Conservation (phyloP, 2,329 filamentous ascomycete genomes). For the Colletotrichum plurivorum region DNA sequence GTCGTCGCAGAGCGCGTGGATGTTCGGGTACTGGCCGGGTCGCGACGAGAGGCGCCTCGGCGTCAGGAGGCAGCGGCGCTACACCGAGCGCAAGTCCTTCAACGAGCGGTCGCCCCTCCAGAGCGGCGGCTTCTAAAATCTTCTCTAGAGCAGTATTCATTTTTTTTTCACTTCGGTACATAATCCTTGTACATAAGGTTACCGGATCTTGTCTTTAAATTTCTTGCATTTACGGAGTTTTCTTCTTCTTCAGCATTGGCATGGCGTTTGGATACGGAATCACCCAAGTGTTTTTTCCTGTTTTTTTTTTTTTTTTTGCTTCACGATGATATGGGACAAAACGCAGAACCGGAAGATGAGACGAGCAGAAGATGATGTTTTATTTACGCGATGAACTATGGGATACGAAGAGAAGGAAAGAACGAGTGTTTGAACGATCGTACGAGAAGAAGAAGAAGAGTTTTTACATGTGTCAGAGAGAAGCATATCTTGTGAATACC, state of each 20-base stretch:
- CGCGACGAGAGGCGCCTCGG: conserved; percentile 47
- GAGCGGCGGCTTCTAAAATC: conserved; percentile 1
- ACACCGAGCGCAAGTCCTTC: conserved; percentile 54
- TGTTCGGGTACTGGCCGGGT: conserved; percentile 59
- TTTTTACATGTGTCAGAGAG: background rate
- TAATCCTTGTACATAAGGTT: background rate
- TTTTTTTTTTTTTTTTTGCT: background rate
- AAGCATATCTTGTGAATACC: no score
- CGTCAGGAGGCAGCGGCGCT: conserved; percentile 56
- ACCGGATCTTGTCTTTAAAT: background rate
- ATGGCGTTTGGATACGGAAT: background rate
- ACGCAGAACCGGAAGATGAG: background rate
- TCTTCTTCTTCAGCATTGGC: background rate
- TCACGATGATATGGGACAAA: background rate
- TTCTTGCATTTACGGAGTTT: background rate
- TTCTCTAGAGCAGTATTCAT: background rate
- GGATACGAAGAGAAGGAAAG: background rate
- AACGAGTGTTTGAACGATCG: background rate
- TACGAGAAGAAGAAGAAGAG: background rate
- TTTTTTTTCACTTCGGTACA: no score
- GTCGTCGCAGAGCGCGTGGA: conserved; percentile 67
- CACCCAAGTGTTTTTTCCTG: background rate
- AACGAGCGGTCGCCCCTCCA: conserved; percentile 18
- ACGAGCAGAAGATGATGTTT: background rate
- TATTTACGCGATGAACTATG: background rate